Conservation (phyloP, 345 rosid species). For the Arabidopsis arenosa region DNA sequence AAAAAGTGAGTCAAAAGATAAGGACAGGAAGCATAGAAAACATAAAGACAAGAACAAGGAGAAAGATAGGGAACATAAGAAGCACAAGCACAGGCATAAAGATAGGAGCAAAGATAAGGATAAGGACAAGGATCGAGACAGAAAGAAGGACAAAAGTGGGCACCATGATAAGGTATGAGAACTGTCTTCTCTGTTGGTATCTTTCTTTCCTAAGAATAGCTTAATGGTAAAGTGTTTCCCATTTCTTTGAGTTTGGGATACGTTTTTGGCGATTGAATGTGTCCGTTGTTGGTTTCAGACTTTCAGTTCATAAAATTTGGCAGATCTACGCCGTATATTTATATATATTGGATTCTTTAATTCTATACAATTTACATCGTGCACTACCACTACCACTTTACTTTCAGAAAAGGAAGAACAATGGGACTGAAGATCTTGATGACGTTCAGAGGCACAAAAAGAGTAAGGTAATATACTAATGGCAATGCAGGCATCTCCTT, state of each 20-base stretch:
- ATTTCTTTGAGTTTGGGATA: background rate
- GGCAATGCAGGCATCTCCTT: conserved; percentile 4
- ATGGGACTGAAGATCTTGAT: conserved; percentile 72
- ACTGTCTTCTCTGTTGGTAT: conserved; percentile 32
- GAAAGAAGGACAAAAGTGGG: conserved; percentile 75
- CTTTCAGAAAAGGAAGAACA: conserved; percentile 90
- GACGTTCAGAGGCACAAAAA: conserved; percentile 83
- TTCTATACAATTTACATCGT: conserved; percentile 8
- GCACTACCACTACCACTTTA: background rate
- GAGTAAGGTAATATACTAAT: conserved; percentile 68
- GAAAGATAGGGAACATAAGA: conserved; percentile 87
- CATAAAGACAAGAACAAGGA: conserved; percentile 81
- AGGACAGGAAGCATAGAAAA: conserved; percentile 86
- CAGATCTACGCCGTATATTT: background rate
- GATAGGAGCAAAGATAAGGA: conserved; percentile 82
- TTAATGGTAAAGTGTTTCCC: background rate
- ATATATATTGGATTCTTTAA: background rate
- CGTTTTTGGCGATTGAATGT: background rate
- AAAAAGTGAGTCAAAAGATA: conserved; percentile 71
- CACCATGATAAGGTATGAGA: conserved; percentile 75
- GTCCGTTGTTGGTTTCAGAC: background rate
- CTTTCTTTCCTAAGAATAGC: background rate
- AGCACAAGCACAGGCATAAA: conserved; percentile 84
- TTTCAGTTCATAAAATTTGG: background rate
- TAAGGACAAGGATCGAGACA: conserved; percentile 73